These are phyloP conservation scores for Magnusiomyces tetraspermus DNA, from an alignment of 1,139 yeast genomes.

Conservation along the genomic window DNA sequence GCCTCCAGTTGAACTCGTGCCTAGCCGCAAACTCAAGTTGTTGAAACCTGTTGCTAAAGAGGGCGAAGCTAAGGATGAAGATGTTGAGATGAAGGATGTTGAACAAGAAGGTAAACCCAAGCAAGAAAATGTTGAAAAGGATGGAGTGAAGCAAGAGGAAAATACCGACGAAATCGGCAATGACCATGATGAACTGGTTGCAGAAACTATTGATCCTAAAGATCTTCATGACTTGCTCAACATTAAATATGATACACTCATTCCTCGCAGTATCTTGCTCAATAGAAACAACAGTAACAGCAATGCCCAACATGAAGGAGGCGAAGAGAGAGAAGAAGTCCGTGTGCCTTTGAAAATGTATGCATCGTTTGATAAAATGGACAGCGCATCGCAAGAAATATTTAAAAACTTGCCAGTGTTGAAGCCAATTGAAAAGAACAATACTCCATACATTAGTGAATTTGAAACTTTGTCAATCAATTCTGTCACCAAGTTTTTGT, in stretches of 20 bases:
- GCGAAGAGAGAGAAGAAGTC: too few relatives aligned
- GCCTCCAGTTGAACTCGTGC: constrained; percentile 1
- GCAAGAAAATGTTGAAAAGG: background rate
- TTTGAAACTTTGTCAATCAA: constrained; percentile 27
- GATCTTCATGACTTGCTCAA: background rate
- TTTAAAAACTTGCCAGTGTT: constrained; percentile 21
- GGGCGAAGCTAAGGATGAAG: background rate
- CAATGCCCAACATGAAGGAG: too few relatives aligned
- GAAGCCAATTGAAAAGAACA: constrained; percentile 20
- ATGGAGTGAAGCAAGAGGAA: background rate
- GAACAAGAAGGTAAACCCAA: background rate
- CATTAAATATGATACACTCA: background rate
- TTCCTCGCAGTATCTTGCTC: constrained; percentile 3
- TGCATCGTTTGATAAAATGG: constrained; percentile 44
- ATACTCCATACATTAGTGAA: constrained; percentile 27
- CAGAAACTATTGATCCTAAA: background rate
- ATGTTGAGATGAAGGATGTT: constrained; percentile 2
- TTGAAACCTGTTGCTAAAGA: background rate
- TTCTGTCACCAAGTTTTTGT: constrained; percentile 28
- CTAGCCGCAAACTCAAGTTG: background rate
- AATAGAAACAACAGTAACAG: too few relatives aligned
- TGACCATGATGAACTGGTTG: background rate
- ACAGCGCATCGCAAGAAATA: constrained; percentile 31
- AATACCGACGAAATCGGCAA: background rate
- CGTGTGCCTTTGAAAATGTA: constrained; percentile 41